phyloP scores from a whole-genome alignment of 164 flowering plant species.

The Sextonia rubra region DNA sequence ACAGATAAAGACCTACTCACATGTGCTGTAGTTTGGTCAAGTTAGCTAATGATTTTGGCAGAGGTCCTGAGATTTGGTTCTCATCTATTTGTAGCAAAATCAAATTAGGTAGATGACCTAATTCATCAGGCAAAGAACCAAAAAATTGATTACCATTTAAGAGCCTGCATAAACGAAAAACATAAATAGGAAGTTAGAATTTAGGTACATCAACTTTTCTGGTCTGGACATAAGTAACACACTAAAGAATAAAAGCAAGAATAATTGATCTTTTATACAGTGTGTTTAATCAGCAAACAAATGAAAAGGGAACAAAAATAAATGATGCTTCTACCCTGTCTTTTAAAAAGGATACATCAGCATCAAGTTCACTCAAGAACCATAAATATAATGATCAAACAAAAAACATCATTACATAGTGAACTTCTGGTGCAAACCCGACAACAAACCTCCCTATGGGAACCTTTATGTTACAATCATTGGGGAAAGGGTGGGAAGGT shows the following conservation, averaged over 20 bases:
- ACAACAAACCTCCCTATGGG: too few species aligned
- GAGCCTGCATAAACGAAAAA: slow-evolving; percentile 49
- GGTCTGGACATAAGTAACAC: background rate
- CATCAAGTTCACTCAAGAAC: too few species aligned
- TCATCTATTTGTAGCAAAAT: slow-evolving; percentile 63
- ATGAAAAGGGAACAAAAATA: background rate
- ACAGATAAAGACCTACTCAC: slow-evolving; percentile 42
- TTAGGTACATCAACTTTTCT: background rate
- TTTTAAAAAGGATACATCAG: background rate
- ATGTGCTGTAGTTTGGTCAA: slow-evolving; percentile 51
- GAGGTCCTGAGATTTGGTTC: slow-evolving; percentile 61
- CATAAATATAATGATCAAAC: too few species aligned
- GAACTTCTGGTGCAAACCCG: too few species aligned
- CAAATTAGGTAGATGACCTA: slow-evolving; percentile 62
- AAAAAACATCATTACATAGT: too few species aligned
- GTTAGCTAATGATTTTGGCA: slow-evolving; percentile 76
- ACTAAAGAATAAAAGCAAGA: background rate
- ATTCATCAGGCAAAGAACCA: slow-evolving; percentile 73
- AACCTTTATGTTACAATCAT: too few species aligned
- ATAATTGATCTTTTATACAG: background rate
- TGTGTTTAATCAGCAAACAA: background rate
- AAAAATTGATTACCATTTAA: slow-evolving; percentile 71
- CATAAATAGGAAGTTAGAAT: background rate
- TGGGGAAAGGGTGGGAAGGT: too few species aligned
- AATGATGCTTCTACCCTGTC: background rate